A percentile compares a stretch with the other conserved stretches of the same genome.
Conservation (phyloP, 2,329 filamentous ascomycete genomes). For the Cercospora zeae-maydis region DNA sequence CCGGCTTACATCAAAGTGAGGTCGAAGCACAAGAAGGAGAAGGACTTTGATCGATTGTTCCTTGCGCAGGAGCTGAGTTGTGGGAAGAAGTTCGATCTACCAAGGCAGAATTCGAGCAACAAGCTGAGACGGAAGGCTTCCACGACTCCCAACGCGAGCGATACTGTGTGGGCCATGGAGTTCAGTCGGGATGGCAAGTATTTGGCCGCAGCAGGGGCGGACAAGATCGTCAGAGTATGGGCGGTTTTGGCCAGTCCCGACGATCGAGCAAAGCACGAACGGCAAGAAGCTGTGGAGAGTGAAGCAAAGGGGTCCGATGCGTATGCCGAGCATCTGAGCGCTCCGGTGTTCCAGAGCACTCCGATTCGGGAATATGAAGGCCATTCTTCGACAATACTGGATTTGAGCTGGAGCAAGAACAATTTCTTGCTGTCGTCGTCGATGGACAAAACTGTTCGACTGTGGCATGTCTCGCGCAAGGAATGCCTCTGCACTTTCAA, state of each 20-base stretch:
- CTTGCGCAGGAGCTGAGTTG: slow-evolving; percentile 76
- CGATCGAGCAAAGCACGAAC: slow-evolving; percentile 70
- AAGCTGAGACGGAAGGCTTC: slow-evolving; percentile 46
- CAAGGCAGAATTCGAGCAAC: slow-evolving; percentile 24
- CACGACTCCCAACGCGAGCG: slow-evolving; percentile 21
- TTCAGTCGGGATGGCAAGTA: slow-evolving; percentile 92
- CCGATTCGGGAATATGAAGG: slow-evolving; percentile 76
- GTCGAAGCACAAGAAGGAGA: slow-evolving; percentile 72
- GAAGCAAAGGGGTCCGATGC: slow-evolving; percentile 51
- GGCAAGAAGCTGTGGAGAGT: slow-evolving; percentile 57
- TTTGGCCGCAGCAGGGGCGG: slow-evolving; percentile 87
- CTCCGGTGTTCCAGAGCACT: slow-evolving; percentile 81
- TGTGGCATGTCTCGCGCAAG: slow-evolving; percentile 83
- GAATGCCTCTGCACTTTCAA: slow-evolving; percentile 93
- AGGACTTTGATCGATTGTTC: slow-evolving; percentile 83
- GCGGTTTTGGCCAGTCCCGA: slow-evolving; percentile 78
- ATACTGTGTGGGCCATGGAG: slow-evolving; percentile 83
- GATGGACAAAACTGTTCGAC: slow-evolving; percentile 93
- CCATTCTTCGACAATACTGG: slow-evolving; percentile 80
- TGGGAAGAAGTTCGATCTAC: slow-evolving; percentile 18
- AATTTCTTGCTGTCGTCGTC: slow-evolving; percentile 93
- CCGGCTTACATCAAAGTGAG: slow-evolving; percentile 87
- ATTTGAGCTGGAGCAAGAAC: slow-evolving; percentile 98
- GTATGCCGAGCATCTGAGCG: slow-evolving; percentile 60
- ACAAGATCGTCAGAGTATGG: slow-evolving; percentile 82